A percentile compares a stretch with the other conserved stretches of the same genome.
phyloP scores from a whole-genome alignment of 2,329 filamentous ascomycete species.

The Aspergillus cejpii region DNA sequence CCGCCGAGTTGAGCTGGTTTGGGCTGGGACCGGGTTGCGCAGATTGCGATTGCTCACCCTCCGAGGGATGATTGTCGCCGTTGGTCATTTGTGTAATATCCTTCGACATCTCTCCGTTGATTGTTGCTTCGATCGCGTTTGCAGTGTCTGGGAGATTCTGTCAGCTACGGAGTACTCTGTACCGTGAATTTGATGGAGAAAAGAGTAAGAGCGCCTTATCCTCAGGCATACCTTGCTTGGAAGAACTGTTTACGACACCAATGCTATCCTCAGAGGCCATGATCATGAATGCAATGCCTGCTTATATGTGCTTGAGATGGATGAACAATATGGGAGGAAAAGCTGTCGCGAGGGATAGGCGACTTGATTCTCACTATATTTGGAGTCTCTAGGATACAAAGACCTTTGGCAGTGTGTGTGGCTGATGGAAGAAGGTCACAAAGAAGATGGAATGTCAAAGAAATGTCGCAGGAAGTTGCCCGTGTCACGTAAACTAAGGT shows the following conservation, averaged over 20 bases:
- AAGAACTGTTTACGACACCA: constrained; percentile 5
- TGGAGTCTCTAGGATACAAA: constrained; percentile 5
- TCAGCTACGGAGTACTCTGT: not conserved
- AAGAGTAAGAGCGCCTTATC: not conserved
- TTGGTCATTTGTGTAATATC: constrained; percentile 6
- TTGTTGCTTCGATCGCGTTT: constrained; percentile 7
- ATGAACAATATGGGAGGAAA: constrained; percentile 1
- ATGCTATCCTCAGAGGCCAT: constrained; percentile 23
- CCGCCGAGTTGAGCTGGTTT: constrained; percentile 3
- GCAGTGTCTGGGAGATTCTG: constrained; percentile 9
- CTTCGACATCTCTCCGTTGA: constrained; percentile 1
- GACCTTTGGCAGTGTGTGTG: constrained; percentile 6
- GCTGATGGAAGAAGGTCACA: constrained; percentile 13
- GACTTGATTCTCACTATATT: constrained; percentile 9
- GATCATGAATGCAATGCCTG: constrained; percentile 1
- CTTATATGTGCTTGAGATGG: constrained; percentile 4
- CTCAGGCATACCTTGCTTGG: constrained; percentile 22
- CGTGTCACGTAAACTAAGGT: constrained; percentile 31
- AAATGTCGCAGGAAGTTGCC: constrained; percentile 27
- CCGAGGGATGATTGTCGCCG: constrained; percentile 1
- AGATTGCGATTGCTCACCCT: not conserved
- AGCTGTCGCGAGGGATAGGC: constrained; percentile 13
- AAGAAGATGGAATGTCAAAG: constrained; percentile 2
- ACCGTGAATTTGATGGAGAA: not conserved
- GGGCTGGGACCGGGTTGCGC: not conserved